A percentile compares a stretch with the other conserved stretches of the same genome.
Conservation (phyloP, 2,329 filamentous ascomycete species). For the Thelonectria olida region DNA sequence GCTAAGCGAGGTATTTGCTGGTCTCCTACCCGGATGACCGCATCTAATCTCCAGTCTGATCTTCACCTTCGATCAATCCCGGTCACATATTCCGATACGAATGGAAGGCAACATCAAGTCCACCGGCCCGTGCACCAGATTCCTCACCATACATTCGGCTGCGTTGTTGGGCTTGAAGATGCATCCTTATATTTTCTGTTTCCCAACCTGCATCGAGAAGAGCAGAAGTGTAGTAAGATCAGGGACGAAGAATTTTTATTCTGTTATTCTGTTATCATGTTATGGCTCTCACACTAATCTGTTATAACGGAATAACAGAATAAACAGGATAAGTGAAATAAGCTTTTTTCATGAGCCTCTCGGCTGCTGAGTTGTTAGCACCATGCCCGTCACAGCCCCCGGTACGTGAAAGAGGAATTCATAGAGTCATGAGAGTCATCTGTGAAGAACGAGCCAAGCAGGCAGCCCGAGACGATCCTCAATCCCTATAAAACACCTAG, state of each 20-base stretch:
- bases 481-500: too few species aligned
- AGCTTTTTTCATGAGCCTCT: too few species aligned
- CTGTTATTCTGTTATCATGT: too few species aligned
- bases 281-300: too few species aligned
- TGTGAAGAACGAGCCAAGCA: too few species aligned
- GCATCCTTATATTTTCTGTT: slow-evolving; percentile 9
- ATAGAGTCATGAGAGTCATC: too few species aligned
- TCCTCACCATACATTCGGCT: slow-evolving; percentile 5
- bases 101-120: slow-evolving; percentile 1
- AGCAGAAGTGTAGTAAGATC: slow-evolving; percentile 1
- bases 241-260: slow-evolving; percentile 7
- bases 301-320: too few species aligned
- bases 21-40: slow-evolving; percentile 2
- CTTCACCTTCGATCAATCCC: not conserved
- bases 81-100: slow-evolving; percentile 1
- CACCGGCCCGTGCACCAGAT: slow-evolving; percentile 6
- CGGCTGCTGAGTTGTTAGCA: too few species aligned
- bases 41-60: slow-evolving; percentile 7
- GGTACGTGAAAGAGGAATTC: too few species aligned
- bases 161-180: slow-evolving; percentile 6
- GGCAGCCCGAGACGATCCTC: too few species aligned
- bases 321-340: too few species aligned
- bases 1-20: not conserved
- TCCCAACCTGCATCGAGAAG: not conserved
- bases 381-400: too few species aligned